Evolutionary conservation across 169 alveolate species (phyloP).

Genomic region (Plasmodium adleri): DNA sequence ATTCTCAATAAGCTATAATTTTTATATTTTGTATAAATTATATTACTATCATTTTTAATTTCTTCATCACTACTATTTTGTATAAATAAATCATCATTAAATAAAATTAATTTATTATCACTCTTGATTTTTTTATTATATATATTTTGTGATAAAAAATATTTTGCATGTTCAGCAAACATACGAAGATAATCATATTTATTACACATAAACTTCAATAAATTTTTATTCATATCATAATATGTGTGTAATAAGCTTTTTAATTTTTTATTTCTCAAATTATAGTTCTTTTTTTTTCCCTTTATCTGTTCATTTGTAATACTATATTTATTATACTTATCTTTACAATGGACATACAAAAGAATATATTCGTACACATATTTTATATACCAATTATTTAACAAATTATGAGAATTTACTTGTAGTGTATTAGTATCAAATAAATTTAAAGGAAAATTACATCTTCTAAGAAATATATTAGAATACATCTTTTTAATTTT

Average conservation of each 20-base stretch:
- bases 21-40: slow-evolving; percentile 20
- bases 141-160: no score
- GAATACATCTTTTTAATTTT: slow-evolving; percentile 35
- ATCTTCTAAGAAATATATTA: slow-evolving; percentile 3
- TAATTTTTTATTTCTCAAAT: no score
- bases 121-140: not conserved
- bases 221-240: no score
- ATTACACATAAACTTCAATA: no score
- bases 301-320: not conserved
- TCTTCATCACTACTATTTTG: slow-evolving; percentile 18
- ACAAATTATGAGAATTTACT: slow-evolving; percentile 29
- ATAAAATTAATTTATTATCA: slow-evolving; percentile 5
- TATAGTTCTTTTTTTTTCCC: not conserved
- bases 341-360: not conserved
- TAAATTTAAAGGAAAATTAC: slow-evolving; percentile 18
- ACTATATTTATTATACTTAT: no score
- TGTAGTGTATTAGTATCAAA: slow-evolving; percentile 14
- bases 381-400: slow-evolving; percentile 42
- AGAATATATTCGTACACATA: slow-evolving; percentile 14
- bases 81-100: not conserved
- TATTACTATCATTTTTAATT: not conserved
- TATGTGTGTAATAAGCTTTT: no score
- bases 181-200: no score
- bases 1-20: slow-evolving; percentile 27
- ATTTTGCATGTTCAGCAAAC: no score